Percentiles rank a stretch among this genome's conserved stretches.
These are phyloP conservation scores for Phoma herbarum DNA, from an alignment of 2,329 filamentous ascomycete species.

Conservation along the genomic window DNA sequence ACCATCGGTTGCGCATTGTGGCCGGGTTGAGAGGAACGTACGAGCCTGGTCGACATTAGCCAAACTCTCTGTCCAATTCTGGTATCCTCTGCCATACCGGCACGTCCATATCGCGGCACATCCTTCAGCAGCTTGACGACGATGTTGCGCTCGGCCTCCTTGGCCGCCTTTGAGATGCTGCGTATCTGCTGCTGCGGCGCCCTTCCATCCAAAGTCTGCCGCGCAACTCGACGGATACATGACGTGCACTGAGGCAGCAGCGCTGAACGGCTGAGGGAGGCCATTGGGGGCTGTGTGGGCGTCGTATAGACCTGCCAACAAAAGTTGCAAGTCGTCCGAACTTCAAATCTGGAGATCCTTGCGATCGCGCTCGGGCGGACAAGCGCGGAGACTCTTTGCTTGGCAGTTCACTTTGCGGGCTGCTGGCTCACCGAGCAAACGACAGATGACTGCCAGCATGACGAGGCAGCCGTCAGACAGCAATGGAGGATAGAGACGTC, in stretches of 20 bases:
- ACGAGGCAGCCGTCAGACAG: slow-evolving; percentile 27
- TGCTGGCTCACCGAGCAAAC: slow-evolving; percentile 37
- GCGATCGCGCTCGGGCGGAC: slow-evolving; percentile 32
- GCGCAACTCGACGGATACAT: slow-evolving; percentile 48
- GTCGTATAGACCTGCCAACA: slow-evolving; percentile 15
- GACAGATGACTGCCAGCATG: slow-evolving; percentile 37
- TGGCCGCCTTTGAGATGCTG: slow-evolving; percentile 57
- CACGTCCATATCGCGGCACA: slow-evolving; percentile 60
- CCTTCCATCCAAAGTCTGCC: slow-evolving; percentile 41
- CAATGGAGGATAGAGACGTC: slow-evolving; percentile 43
- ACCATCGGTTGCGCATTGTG: slow-evolving; percentile 65
- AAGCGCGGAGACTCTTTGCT: slow-evolving; percentile 22
- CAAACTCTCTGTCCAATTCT: slow-evolving; percentile 10
- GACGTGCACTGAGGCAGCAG: slow-evolving; percentile 52
- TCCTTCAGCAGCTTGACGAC: slow-evolving; percentile 63
- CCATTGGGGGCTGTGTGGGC: slow-evolving; percentile 42
- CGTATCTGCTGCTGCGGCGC: slow-evolving; percentile 51
- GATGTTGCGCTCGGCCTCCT: slow-evolving; percentile 53
- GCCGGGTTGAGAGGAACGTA: slow-evolving; percentile 62
- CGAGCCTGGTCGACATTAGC: slow-evolving; percentile 54
- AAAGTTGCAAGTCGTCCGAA: slow-evolving; percentile 27
- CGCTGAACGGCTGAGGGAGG: slow-evolving; percentile 40
- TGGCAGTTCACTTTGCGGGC: slow-evolving; percentile 32
- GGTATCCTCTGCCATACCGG: slow-evolving; percentile 36
- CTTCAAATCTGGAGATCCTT: slow-evolving; percentile 39